phyloP scores from a whole-genome alignment of 1,139 yeast species.

The Sugiyamaella neomexicana region DNA sequence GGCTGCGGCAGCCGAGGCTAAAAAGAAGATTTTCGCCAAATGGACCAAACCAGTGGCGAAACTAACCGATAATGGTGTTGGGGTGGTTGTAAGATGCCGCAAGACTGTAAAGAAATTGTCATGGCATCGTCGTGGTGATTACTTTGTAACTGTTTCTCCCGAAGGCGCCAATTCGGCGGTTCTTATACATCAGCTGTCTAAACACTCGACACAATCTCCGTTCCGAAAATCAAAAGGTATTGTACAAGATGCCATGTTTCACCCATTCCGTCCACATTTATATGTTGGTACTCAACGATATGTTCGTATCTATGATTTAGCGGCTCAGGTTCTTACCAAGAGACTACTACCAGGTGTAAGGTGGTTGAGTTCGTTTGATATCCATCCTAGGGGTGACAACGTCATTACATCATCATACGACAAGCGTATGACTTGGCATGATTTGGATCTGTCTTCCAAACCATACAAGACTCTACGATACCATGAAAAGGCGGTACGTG shows the following conservation, averaged over 20 bases:
- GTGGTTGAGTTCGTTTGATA: constrained; percentile 87
- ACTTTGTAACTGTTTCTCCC: constrained; percentile 91
- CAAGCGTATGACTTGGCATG: constrained; percentile 96
- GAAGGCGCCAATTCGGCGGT: constrained; percentile 87
- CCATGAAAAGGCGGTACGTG: constrained; percentile 92
- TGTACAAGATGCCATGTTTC: constrained; percentile 94
- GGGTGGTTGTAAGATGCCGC: constrained; percentile 67
- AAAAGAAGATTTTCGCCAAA: constrained; percentile 64
- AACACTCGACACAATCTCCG: constrained; percentile 96
- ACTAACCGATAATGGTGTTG: constrained; percentile 65
- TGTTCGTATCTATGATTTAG: constrained; percentile 83
- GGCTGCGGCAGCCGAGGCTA: constrained; percentile 40
- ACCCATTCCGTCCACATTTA: constrained; percentile 92
- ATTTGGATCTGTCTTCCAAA: constrained; percentile 80
- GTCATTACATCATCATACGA: constrained; percentile 90
- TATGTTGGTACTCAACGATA: constrained; percentile 94
- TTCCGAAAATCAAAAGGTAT: constrained; percentile 91
- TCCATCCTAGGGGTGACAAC: constrained; percentile 96
- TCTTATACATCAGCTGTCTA: constrained; percentile 88
- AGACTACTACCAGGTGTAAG: constrained; percentile 93
- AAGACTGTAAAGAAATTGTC: constrained; percentile 77
- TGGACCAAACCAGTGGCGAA: constrained; percentile 82
- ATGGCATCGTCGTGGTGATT: constrained; percentile 98
- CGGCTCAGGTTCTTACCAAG: constrained; percentile 79
- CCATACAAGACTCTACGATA: constrained; percentile 96